Evolutionary conservation across 73 alveolate species (phyloP).

Genomic region (Symbiodinium pilosum): DNA sequence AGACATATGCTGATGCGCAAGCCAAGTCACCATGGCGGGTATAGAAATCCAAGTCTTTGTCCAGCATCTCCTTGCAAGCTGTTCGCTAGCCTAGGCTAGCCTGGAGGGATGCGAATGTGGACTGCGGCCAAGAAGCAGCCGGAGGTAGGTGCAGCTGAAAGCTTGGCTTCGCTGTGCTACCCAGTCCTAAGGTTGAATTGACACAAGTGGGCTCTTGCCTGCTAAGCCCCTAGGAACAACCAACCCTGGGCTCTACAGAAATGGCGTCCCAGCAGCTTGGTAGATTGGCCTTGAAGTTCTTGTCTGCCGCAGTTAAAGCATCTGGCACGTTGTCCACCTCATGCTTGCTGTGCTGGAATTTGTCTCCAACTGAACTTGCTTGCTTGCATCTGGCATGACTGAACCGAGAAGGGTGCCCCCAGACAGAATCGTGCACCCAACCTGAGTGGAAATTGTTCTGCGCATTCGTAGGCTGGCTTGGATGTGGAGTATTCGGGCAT

Average conservation of each 20-base stretch:
- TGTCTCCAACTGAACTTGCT: not conserved
- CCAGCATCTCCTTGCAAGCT: conserved; percentile 40
- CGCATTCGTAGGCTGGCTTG: too few species aligned
- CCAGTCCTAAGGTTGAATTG: not conserved
- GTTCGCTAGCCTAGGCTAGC: too few species aligned
- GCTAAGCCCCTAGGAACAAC: not conserved
- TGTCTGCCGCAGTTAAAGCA: conserved; percentile 50
- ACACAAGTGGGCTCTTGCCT: not conserved
- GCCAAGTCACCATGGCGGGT: conserved; percentile 32
- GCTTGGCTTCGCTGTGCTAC: not conserved
- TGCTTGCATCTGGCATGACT: not conserved
- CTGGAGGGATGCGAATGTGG: too few species aligned
- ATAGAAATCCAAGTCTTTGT: conserved; percentile 67
- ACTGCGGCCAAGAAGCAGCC: not conserved
- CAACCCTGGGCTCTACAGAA: not conserved
- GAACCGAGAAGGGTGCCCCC: too few species aligned
- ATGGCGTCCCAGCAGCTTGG: not conserved
- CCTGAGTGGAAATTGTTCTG: not conserved
- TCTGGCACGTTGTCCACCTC: conserved; percentile 93
- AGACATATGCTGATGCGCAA: not conserved
- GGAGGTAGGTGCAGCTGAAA: conserved; percentile 49
- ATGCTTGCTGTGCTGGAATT: not conserved
- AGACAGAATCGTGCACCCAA: conserved; percentile 22
- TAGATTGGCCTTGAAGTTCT: conserved; percentile 28
- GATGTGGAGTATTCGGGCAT: too few species aligned